Conservation (phyloP, 805 yeast species). For the Hanseniaspora meyeri region DNA sequence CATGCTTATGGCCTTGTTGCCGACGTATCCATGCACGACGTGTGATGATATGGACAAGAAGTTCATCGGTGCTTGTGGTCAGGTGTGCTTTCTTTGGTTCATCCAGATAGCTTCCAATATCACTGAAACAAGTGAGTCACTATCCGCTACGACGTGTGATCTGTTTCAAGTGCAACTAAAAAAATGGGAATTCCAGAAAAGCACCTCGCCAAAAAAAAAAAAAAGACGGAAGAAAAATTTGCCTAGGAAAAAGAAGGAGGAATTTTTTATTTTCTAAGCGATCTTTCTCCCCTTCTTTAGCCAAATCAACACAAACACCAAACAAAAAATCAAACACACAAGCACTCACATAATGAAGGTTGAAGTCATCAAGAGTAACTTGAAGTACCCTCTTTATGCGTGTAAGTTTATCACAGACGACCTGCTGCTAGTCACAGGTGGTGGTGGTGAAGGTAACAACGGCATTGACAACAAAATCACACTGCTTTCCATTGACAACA, state of each 20-base stretch:
- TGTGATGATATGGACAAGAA: conserved; percentile 64
- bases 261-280: too few relatives aligned
- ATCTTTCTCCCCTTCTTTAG: too few relatives aligned
- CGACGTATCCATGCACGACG: conserved; percentile 92
- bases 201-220: too few relatives aligned
- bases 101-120: too few relatives aligned
- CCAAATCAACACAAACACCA: not conserved
- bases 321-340: not conserved
- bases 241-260: too few relatives aligned
- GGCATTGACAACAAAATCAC: conserved; percentile 79
- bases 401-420: conserved; percentile 53
- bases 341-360: conserved; percentile 20
- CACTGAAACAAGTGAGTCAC: too few relatives aligned
- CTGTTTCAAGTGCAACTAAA: too few relatives aligned
- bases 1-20: conserved; percentile 80
- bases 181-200: too few relatives aligned
- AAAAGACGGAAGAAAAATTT: too few relatives aligned
- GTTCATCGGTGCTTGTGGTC: conserved; percentile 19
- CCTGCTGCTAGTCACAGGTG: conserved; percentile 69
- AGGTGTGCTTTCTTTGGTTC: too few relatives aligned
- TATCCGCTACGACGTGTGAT: too few relatives aligned
- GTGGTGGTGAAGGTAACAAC: conserved; percentile 89
- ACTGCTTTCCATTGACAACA: conserved; percentile 40
- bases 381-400: conserved; percentile 72
- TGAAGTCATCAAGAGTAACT: conserved; percentile 21